phyloP scores from a whole-genome alignment of 192 early-diverging fungal species.

The Backusella macrospora region DNA sequence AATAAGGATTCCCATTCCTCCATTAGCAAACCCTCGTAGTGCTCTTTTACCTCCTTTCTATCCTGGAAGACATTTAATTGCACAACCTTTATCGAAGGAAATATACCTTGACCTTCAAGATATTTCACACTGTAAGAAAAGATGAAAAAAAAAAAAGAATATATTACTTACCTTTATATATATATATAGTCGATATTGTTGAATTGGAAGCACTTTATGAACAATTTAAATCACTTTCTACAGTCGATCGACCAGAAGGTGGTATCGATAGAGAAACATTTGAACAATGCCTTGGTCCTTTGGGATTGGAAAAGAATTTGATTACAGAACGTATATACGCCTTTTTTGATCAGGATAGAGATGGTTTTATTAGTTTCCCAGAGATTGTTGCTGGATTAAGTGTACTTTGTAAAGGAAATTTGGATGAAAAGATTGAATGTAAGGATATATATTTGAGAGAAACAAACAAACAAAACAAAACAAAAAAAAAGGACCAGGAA shows the following conservation, averaged over 20 bases:
- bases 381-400: constrained; percentile 86
- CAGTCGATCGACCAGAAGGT: constrained; percentile 56
- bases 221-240: constrained; percentile 84
- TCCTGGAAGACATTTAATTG: constrained; percentile 51
- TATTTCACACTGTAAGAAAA: constrained; percentile 70
- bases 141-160: not conserved
- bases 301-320: constrained; percentile 82
- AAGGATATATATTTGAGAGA: constrained; percentile 35
- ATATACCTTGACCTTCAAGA: constrained; percentile 51
- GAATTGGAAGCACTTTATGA: constrained; percentile 88
- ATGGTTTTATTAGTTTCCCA: constrained; percentile 75
- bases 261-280: constrained; percentile 83
- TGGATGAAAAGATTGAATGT: constrained; percentile 90
- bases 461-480: too few relatives aligned
- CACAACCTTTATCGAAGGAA: constrained; percentile 37
- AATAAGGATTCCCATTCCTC: constrained; percentile 88
- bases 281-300: constrained; percentile 83
- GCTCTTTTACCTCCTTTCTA: constrained; percentile 79
- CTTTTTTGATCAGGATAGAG: constrained; percentile 87
- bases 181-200: constrained; percentile 70
- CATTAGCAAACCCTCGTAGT: constrained; percentile 78
- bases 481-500: not conserved
- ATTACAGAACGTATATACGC: constrained; percentile 86
- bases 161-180: not conserved
- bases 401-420: constrained; percentile 81